Conservation (phyloP, 2,329 filamentous ascomycete genomes). For the Xylaria sp. region DNA sequence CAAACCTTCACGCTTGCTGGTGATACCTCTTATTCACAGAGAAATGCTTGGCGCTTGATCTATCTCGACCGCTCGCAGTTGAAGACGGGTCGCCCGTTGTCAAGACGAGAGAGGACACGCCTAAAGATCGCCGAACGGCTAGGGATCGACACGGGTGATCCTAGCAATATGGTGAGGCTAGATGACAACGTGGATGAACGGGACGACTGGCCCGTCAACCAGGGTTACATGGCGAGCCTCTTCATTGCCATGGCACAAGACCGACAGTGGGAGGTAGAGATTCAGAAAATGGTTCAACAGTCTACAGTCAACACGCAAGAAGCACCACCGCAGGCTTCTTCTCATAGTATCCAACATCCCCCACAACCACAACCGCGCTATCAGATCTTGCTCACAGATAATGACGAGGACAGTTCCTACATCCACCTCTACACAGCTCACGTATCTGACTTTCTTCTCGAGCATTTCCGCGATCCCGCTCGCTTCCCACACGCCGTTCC, state of each 20-base stretch:
- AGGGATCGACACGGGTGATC: not conserved
- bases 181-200: not conserved
- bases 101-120: not conserved
- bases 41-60: slow-evolving; percentile 3
- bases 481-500: not conserved
- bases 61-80: slow-evolving; percentile 17
- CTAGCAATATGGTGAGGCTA: not conserved
- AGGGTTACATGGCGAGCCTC: slow-evolving; percentile 3
- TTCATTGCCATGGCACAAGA: slow-evolving; percentile 25
- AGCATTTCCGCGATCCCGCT: slow-evolving; percentile 11
- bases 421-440: slow-evolving; percentile 22
- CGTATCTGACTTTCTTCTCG: slow-evolving; percentile 24
- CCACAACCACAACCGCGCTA: slow-evolving; percentile 10
- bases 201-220: not conserved
- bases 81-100: no score
- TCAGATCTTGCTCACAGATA: slow-evolving; percentile 21
- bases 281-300: not conserved
- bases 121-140: not conserved
- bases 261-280: not conserved
- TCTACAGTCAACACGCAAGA: not conserved
- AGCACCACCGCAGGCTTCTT: not conserved
- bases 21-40: not conserved
- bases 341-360: not conserved
- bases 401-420: not conserved
- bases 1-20: not conserved